These are phyloP conservation scores for Citrullus mucosospermus DNA, from an alignment of 306 rosid genomes.

Conservation along the genomic window DNA sequence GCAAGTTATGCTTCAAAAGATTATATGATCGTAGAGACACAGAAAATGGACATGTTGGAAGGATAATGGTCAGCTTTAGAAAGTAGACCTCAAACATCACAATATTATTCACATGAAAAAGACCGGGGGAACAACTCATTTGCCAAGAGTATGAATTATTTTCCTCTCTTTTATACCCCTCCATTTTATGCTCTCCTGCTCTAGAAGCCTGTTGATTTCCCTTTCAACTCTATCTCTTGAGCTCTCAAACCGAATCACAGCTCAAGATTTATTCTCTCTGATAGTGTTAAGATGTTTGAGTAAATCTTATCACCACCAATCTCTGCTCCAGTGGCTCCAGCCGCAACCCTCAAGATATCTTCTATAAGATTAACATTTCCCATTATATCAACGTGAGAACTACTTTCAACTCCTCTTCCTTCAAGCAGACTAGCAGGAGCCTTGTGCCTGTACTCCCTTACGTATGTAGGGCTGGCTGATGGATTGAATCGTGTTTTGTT, in stretches of 20 bases:
- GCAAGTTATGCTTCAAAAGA: too few species aligned
- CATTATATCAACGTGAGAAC: constrained; percentile 42
- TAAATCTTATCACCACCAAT: constrained; percentile 61
- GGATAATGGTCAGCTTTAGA: background rate
- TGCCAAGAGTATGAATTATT: background rate
- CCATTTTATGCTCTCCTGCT: background rate
- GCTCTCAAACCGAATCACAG: constrained; percentile 28
- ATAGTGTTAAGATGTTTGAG: constrained; percentile 42
- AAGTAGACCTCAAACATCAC: background rate
- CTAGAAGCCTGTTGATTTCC: background rate
- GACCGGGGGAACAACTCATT: background rate
- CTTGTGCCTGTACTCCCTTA: constrained; percentile 54
- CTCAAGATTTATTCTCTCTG: constrained; percentile 40
- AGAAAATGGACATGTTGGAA: background rate
- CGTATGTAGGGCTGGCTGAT: constrained; percentile 31
- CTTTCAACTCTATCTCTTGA: background rate
- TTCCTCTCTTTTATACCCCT: background rate
- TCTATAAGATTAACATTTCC: constrained; percentile 47
- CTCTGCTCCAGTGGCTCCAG: constrained; percentile 43
- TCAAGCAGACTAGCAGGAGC: constrained; percentile 32
- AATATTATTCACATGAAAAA: background rate
- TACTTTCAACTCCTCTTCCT: constrained; percentile 39
- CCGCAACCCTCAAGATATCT: constrained; percentile 51
- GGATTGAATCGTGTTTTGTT: constrained; percentile 75
- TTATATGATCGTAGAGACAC: background rate